A percentile compares a stretch with the other conserved stretches of the same genome.
Conservation (phyloP, 768 basidiomycete species). For the Kwoniella newhampshirensis region DNA sequence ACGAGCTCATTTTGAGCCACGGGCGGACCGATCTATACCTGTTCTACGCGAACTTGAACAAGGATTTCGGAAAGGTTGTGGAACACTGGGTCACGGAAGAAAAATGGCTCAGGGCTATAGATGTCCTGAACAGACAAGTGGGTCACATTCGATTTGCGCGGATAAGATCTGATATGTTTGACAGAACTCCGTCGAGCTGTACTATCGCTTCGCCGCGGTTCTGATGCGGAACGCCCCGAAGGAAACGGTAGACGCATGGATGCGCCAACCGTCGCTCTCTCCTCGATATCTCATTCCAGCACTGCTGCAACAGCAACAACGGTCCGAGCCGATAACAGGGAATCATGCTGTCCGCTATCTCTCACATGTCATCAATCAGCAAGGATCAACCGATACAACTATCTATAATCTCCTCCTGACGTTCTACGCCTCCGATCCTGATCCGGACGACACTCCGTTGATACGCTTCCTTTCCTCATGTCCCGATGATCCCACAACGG, state of each 20-base stretch:
- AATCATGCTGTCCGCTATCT: conserved; percentile 91
- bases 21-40: conserved; percentile 90
- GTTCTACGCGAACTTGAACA: conserved; percentile 77
- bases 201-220: conserved; percentile 87
- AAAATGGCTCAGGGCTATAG: conserved; percentile 85
- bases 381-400: conserved; percentile 74
- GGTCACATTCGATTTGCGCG: conserved; percentile 20
- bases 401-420: conserved; percentile 93
- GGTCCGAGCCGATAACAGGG: conserved; percentile 54
- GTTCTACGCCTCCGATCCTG: conserved; percentile 64
- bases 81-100: conserved; percentile 92
- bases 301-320: conserved; percentile 73
- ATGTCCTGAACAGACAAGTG: conserved; percentile 86
- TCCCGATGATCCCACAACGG: conserved; percentile 76
- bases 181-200: conserved; percentile 79
- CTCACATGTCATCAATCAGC: conserved; percentile 76
- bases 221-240: conserved; percentile 82
- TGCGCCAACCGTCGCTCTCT: conserved; percentile 75
- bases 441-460: conserved; percentile 55
- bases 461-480: conserved; percentile 75
- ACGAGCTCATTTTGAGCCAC: conserved; percentile 89
- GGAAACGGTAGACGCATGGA: conserved; percentile 89
- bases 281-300: conserved; percentile 85
- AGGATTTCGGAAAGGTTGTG: conserved; percentile 79
- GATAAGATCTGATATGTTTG: conserved; percentile 13